Evolutionary conservation across 1,284 basidiomycete species (phyloP).

Genomic region (Gomphus bonarii): DNA sequence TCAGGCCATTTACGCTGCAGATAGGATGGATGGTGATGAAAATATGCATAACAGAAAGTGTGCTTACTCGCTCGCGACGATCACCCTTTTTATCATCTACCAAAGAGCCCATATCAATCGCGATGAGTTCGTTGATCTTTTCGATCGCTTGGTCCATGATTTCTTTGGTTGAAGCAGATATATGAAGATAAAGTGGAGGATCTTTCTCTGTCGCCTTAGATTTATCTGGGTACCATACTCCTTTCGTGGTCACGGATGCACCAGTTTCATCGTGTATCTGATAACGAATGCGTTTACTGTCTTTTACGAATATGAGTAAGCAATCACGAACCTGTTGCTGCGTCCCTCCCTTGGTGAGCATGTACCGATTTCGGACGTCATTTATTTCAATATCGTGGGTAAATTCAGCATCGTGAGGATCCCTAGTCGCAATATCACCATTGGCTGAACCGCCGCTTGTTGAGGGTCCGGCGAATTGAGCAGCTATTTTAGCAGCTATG

Average conservation of each 20-base stretch:
- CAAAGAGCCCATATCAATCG: constrained; percentile 78
- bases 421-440: constrained; percentile 39
- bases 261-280: constrained; percentile 88
- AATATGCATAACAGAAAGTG: neutral
- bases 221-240: constrained; percentile 89
- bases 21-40: neutral
- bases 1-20: constrained; percentile 87
- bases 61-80: constrained; percentile 43
- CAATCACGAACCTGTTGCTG: constrained; percentile 69
- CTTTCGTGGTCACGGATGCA: constrained; percentile 84
- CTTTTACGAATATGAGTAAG: constrained; percentile 5
- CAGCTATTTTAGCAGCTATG: constrained; percentile 87
- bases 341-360: constrained; percentile 89
- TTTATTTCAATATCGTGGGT: constrained; percentile 95
- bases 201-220: constrained; percentile 84
- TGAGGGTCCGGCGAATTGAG: constrained; percentile 51
- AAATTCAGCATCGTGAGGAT: constrained; percentile 75
- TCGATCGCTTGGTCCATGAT: constrained; percentile 73
- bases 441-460: constrained; percentile 20
- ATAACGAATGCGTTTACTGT: neutral
- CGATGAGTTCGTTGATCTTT: constrained; percentile 80
- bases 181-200: constrained; percentile 90
- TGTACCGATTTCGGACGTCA: constrained; percentile 90
- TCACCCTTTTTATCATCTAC: constrained; percentile 77
- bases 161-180: constrained; percentile 76